Conservation (phyloP, 176 grass and related monocot genomes). For the Carex parvula region DNA sequence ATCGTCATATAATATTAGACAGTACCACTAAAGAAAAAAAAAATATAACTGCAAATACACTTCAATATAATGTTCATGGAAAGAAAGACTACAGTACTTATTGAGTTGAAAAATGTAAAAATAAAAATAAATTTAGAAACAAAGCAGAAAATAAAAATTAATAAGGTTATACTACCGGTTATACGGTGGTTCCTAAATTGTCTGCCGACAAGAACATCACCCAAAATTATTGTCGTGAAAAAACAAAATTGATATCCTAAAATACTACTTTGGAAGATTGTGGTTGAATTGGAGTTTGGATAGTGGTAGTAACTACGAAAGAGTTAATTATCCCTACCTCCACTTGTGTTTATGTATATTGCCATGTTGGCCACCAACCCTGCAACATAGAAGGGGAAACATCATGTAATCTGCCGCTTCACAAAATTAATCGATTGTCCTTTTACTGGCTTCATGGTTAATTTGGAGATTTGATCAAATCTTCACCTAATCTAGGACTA, state of each 20-base stretch:
- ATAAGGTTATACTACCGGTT: too few relatives aligned
- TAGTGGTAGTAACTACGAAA: not conserved
- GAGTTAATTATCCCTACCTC: not conserved
- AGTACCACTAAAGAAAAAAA: too few relatives aligned
- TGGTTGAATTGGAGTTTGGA: not conserved
- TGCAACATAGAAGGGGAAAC: not conserved
- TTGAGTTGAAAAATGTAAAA: too few relatives aligned
- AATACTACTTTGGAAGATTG: not conserved
- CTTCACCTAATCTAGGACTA: not conserved
- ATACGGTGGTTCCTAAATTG: too few relatives aligned
- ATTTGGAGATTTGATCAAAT: not conserved
- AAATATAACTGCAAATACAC: too few relatives aligned
- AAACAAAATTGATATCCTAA: not conserved
- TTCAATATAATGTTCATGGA: too few relatives aligned
- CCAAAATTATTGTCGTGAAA: too few relatives aligned
- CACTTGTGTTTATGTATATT: not conserved
- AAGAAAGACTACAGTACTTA: too few relatives aligned
- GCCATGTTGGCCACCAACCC: not conserved
- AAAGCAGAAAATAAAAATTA: too few relatives aligned
- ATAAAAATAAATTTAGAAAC: too few relatives aligned
- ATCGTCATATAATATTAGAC: too few relatives aligned
- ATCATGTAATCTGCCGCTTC: not conserved
- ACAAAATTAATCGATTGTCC: not conserved
- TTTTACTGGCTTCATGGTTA: not conserved
- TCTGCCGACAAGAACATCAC: too few relatives aligned